These are phyloP conservation scores for Kuraishia cidri DNA, from an alignment of 805 yeast genomes.

Conservation along the genomic window DNA sequence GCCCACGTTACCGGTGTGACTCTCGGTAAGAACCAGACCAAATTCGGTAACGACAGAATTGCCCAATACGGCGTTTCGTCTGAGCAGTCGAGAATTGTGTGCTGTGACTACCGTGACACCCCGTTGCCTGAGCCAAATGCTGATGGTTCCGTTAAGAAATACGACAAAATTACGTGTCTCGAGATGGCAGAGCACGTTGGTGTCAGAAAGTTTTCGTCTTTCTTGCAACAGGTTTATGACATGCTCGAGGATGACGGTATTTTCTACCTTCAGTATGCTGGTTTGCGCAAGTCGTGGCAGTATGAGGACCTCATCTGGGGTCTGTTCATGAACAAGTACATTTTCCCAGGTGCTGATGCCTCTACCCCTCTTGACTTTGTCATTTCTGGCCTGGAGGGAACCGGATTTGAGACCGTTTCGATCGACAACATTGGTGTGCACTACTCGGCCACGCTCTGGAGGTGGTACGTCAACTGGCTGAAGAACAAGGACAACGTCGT, in stretches of 20 bases:
- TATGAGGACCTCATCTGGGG: constrained; percentile 94
- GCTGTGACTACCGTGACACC: constrained; percentile 86
- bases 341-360: constrained; percentile 97
- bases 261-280: constrained; percentile 83
- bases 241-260: constrained; percentile 89
- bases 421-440: constrained; percentile 89
- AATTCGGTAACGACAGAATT: constrained; percentile 74
- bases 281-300: constrained; percentile 88
- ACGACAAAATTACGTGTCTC: constrained; percentile 82
- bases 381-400: constrained; percentile 63
- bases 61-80: constrained; percentile 56
- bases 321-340: constrained; percentile 89
- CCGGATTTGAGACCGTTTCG: constrained; percentile 79
- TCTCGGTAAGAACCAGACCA: constrained; percentile 83
- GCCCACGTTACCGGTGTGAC: constrained; percentile 88
- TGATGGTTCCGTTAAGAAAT: constrained; percentile 35
- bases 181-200: constrained; percentile 98
- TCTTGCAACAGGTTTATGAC: constrained; percentile 73
- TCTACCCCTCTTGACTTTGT: constrained; percentile 89
- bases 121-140: constrained; percentile 50
- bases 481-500: constrained; percentile 70
- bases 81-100: constrained; percentile 68
- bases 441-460: constrained; percentile 85
- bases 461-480: constrained; percentile 94
- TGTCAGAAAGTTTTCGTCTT: constrained; percentile 69